phyloP scores from a whole-genome alignment of 495 filamentous ascomycete genomes.

The Lasiosphaeriaceae sp. region DNA sequence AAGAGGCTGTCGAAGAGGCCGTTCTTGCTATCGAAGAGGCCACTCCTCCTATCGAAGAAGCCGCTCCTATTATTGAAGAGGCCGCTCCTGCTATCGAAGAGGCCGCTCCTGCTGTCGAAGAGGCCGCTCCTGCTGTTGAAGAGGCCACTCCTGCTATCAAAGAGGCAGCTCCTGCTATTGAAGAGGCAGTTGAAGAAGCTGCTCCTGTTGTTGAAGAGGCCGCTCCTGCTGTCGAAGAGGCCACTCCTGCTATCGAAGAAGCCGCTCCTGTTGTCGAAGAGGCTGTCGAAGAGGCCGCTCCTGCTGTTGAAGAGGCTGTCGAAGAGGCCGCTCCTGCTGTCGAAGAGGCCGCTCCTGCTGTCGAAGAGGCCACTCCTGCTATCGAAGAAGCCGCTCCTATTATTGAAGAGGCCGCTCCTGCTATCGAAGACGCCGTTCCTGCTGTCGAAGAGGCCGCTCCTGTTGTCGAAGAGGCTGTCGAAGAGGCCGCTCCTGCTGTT shows the following conservation, averaged over 20 bases:
- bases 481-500: too few species aligned
- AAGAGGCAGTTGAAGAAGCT: slow-evolving; percentile 9
- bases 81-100: neutral
- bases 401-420: too few species aligned
- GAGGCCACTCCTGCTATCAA: neutral
- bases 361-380: slow-evolving; percentile 5
- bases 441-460: slow-evolving; percentile 1
- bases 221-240: too few species aligned
- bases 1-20: neutral
- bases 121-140: neutral
- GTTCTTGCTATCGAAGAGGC: slow-evolving; percentile 7
- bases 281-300: too few species aligned
- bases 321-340: neutral
- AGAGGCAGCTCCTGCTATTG: neutral
- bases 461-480: too few species aligned
- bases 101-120: too few species aligned
- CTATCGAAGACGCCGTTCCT: too few species aligned
- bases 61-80: neutral
- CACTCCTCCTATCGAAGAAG: neutral
- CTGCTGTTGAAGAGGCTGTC: slow-evolving; percentile 3
- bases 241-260: too few species aligned
- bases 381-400: slow-evolving; percentile 2
- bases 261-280: too few species aligned
- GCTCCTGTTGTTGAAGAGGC: too few species aligned
- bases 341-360: slow-evolving; percentile 8